Evolutionary conservation across 2,329 filamentous ascomycete species (phyloP).

Genomic region (Hypoxylon rubiginosum): DNA sequence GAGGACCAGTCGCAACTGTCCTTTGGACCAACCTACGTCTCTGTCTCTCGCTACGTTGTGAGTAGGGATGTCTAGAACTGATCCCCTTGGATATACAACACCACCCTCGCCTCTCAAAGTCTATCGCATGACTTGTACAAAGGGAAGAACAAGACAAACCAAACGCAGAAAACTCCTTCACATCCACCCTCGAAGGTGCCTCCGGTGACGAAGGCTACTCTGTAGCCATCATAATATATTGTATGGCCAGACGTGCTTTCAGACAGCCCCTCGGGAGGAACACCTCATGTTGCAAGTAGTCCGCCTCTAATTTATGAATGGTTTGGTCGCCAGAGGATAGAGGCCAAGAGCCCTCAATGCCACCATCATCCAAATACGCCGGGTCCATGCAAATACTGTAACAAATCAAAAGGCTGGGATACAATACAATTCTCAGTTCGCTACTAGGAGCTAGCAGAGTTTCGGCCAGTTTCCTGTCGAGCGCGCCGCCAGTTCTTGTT

Average conservation of each 20-base stretch:
- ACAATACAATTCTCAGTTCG: slow-evolving; percentile 15
- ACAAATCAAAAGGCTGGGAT: slow-evolving; percentile 26
- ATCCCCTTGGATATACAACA: slow-evolving; percentile 38
- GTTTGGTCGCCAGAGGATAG: slow-evolving; percentile 13
- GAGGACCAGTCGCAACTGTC: slow-evolving; percentile 7
- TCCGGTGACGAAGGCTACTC: slow-evolving; percentile 21
- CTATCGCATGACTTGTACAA: slow-evolving; percentile 26
- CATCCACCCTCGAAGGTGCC: slow-evolving; percentile 9
- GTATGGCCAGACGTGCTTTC: slow-evolving; percentile 2
- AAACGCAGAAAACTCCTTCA: slow-evolving; percentile 12
- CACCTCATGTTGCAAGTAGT: neutral
- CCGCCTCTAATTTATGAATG: slow-evolving; percentile 5
- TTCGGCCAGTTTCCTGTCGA: slow-evolving; percentile 37
- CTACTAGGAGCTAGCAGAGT: slow-evolving; percentile 41
- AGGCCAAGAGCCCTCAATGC: slow-evolving; percentile 33
- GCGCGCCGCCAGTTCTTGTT: slow-evolving; percentile 52
- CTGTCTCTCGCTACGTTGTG: slow-evolving; percentile 14
- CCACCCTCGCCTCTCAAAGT: slow-evolving; percentile 28
- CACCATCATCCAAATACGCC: slow-evolving; percentile 42
- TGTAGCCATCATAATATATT: slow-evolving; percentile 21
- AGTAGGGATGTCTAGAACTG: slow-evolving; percentile 28
- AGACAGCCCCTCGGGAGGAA: neutral
- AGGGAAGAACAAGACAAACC: slow-evolving; percentile 16
- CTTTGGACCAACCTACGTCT: slow-evolving; percentile 7
- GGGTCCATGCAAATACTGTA: slow-evolving; percentile 39